Evolutionary conservation across 345 rosid genomes (phyloP).

Genomic region (Pelargonium nanum): DNA sequence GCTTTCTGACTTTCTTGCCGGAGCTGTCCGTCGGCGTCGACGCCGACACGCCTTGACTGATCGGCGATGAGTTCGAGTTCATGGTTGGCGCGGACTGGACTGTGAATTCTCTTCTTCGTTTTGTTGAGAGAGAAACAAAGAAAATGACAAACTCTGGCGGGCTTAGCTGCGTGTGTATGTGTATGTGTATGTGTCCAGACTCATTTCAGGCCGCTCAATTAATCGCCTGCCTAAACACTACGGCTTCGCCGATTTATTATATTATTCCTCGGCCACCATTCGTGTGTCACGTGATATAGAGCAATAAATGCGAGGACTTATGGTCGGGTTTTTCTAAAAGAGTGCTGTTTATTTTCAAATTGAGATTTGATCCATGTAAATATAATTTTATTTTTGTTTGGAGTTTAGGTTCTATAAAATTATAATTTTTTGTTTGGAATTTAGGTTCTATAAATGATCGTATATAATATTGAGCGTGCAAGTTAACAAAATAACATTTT

Average conservation of each 20-base stretch:
- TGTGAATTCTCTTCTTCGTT: background rate
- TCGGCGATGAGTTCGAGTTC: constrained; percentile 33
- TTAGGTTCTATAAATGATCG: too few species aligned
- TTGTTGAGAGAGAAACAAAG: background rate
- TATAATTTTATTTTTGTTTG: too few species aligned
- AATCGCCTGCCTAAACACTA: constrained; percentile 24
- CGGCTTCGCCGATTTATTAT: constrained; percentile 23
- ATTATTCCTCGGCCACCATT: background rate
- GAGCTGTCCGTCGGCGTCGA: constrained; percentile 25
- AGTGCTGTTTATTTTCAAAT: too few species aligned
- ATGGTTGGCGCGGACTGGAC: constrained; percentile 15
- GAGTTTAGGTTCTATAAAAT: too few species aligned
- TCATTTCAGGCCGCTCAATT: constrained; percentile 26
- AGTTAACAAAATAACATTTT: too few species aligned
- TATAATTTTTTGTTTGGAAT: too few species aligned
- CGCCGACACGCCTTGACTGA: constrained; percentile 29
- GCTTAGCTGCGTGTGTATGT: constrained; percentile 24
- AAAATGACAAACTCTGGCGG: background rate
- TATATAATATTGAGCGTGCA: too few species aligned
- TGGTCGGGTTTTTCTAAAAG: too few species aligned
- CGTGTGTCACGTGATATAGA: background rate
- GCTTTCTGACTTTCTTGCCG: constrained; percentile 80
- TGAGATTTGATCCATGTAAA: too few species aligned
- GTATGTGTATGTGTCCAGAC: constrained; percentile 13
- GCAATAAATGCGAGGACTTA: too few species aligned